Conservation (phyloP, 2,329 filamentous ascomycete species). For the Helminthosporium solani region DNA sequence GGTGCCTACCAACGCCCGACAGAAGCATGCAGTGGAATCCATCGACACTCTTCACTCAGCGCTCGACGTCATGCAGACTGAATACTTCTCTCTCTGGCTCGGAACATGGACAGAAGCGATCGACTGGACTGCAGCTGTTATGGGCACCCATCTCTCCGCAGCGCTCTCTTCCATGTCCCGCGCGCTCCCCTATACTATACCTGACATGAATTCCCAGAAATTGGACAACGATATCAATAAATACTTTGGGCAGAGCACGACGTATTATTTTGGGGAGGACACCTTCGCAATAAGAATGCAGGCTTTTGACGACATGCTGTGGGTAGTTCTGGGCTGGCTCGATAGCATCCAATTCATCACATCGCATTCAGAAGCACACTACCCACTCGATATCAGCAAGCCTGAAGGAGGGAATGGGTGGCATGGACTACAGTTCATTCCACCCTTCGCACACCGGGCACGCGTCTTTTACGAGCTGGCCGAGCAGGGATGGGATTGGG, state of each 20-base stretch:
- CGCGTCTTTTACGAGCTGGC: slow-evolving; percentile 84
- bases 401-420: slow-evolving; percentile 48
- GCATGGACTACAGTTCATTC: slow-evolving; percentile 75
- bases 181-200: slow-evolving; percentile 52
- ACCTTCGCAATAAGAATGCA: slow-evolving; percentile 70
- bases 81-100: slow-evolving; percentile 74
- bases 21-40: background rate
- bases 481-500: slow-evolving; percentile 75
- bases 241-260: slow-evolving; percentile 74
- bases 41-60: slow-evolving; percentile 49
- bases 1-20: background rate
- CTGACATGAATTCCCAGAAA: slow-evolving; percentile 43
- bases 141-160: slow-evolving; percentile 75
- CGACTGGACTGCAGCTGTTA: slow-evolving; percentile 90
- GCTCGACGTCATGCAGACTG: slow-evolving; percentile 71
- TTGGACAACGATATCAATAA: slow-evolving; percentile 78
- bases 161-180: slow-evolving; percentile 70
- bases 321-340: slow-evolving; percentile 91
- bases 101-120: slow-evolving; percentile 84
- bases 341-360: slow-evolving; percentile 76
- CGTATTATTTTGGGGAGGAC: slow-evolving; percentile 87
- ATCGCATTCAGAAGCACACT: slow-evolving; percentile 66
- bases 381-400: slow-evolving; percentile 40
- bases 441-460: slow-evolving; percentile 78
- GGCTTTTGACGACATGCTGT: slow-evolving; percentile 92